Evolutionary conservation across 2,329 filamentous ascomycete species (phyloP).

Genomic region (Cordyceps farinosa): DNA sequence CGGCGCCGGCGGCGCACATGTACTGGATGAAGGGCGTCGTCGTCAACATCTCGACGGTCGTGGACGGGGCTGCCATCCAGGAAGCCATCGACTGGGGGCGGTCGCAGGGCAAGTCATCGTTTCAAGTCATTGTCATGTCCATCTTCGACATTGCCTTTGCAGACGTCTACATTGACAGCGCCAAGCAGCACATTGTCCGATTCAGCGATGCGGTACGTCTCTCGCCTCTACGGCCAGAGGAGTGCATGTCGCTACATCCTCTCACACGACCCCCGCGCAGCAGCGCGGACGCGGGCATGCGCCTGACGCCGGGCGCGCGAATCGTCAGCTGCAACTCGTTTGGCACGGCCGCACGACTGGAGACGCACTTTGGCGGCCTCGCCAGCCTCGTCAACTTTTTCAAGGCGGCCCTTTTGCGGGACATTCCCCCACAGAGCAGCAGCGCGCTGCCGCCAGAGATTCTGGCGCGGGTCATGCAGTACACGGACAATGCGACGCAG

Average conservation of each 20-base stretch:
- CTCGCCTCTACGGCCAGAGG: constrained; percentile 20
- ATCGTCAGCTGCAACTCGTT: constrained; percentile 12
- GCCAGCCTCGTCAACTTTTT: constrained; percentile 25
- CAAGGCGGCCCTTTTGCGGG: constrained; percentile 16
- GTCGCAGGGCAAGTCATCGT: constrained; percentile 19
- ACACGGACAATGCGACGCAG: neutral
- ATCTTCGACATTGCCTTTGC: constrained; percentile 24
- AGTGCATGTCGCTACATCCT: constrained; percentile 21
- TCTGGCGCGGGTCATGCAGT: neutral
- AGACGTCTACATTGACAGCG: constrained; percentile 19
- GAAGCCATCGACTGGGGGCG: constrained; percentile 21
- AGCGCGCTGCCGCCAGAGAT: neutral
- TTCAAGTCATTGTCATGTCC: constrained; percentile 22
- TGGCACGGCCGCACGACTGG: constrained; percentile 12
- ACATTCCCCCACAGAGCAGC: neutral
- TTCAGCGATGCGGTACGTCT: constrained; percentile 18
- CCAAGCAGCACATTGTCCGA: constrained; percentile 16
- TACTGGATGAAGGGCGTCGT: constrained; percentile 21
- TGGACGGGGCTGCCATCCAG: constrained; percentile 21
- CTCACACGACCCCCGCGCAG: constrained; percentile 16
- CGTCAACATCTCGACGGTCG: constrained; percentile 17
- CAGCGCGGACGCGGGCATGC: neutral
- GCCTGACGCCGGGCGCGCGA: neutral
- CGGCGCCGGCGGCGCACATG: neutral
- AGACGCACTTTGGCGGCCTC: constrained; percentile 19